Evolutionary conservation across 176 grass and related monocot genomes (phyloP), one percentile per base, ranked within the genome.

Genomic region (Eremochloa ophiuroides): DNA sequence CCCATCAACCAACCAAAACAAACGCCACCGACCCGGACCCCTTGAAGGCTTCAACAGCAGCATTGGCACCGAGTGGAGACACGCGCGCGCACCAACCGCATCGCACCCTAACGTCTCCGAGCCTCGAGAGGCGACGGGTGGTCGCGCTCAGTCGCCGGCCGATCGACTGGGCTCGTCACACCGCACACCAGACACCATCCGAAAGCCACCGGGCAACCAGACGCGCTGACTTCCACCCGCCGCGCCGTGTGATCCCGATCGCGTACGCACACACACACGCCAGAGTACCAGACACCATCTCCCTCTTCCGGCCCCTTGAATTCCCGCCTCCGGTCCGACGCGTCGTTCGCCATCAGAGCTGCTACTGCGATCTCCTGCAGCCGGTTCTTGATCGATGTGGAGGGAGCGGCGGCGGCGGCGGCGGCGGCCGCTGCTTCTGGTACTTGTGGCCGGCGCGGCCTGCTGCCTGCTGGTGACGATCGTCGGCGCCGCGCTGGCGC

Each of bases 121-220:
- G 61, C 80, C 39, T 76, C 51, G 62, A 47, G 44, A 41, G 7
- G 76, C 7, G 18, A n/a, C 20, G 31, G 10, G 47, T 30, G 0
- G 63, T 42, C 71, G 8, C 30, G 23, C 62, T 81, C 77, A 26
- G 38, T 20, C 51, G 7, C 16, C 47, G 47, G 23, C n/a, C 37
- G 2, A 11, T 5, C 40, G 4, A 12, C 39, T 5, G 8, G 40
- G 5, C 59, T 15, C 39, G 4, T 35, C 29, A 2, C 65, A 25
- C n/a, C n/a, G n/a, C n/a, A n/a, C 73, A 60, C 56, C 5, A 56
- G 0, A 0, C 77, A 71, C 41, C 53, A 55, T 22, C 83, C 2
- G 88, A 86, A 68, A 89, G 47, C 73, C 78, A 67, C 66, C 9
- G 59, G 23, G 23, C 68, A 78, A 82, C 83, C 79, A 73, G 33